Evolutionary conservation across 495 filamentous ascomycete genomes (phyloP).

Genomic region (Rusavskia elegans): DNA sequence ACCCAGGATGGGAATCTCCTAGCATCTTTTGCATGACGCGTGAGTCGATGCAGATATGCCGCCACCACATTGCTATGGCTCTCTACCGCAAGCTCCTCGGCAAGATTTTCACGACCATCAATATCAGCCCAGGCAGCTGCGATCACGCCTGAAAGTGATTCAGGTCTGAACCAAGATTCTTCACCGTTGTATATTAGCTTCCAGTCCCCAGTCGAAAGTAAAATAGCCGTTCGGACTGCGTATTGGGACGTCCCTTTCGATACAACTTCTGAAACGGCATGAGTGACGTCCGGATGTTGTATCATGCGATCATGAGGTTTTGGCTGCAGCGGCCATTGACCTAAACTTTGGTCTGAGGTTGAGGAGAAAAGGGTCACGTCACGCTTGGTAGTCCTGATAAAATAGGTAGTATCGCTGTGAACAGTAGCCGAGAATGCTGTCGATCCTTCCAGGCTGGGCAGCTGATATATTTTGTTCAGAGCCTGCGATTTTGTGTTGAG

Average conservation of each 20-base stretch:
- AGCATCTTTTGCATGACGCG: conserved; percentile 66
- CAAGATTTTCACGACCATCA: conserved; percentile 51
- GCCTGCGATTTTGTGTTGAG: conserved; percentile 49
- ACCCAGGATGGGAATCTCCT: conserved; percentile 64
- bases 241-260: conserved; percentile 44
- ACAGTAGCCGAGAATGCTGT: conserved; percentile 70
- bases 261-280: conserved; percentile 73
- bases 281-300: conserved; percentile 29
- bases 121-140: conserved; percentile 66
- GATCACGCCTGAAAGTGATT: conserved; percentile 60
- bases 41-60: conserved; percentile 78
- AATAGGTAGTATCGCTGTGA: conserved; percentile 68
- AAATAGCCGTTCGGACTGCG: conserved; percentile 60
- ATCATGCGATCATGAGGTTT: conserved; percentile 16
- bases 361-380: conserved; percentile 64
- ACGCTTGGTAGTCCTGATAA: conserved; percentile 58
- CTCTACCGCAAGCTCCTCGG: conserved; percentile 67
- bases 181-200: conserved; percentile 70
- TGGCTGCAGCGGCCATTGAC: conserved; percentile 44
- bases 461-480: conserved; percentile 55
- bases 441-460: conserved; percentile 49
- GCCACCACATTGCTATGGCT: conserved; percentile 60
- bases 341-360: conserved; percentile 55
- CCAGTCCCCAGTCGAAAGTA: conserved; percentile 64
- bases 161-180: conserved; percentile 60